A percentile compares a stretch with the other conserved stretches of the same genome.
phyloP scores from a whole-genome alignment of 2,329 filamentous ascomycete genomes.

The Talaromyces sp. region DNA sequence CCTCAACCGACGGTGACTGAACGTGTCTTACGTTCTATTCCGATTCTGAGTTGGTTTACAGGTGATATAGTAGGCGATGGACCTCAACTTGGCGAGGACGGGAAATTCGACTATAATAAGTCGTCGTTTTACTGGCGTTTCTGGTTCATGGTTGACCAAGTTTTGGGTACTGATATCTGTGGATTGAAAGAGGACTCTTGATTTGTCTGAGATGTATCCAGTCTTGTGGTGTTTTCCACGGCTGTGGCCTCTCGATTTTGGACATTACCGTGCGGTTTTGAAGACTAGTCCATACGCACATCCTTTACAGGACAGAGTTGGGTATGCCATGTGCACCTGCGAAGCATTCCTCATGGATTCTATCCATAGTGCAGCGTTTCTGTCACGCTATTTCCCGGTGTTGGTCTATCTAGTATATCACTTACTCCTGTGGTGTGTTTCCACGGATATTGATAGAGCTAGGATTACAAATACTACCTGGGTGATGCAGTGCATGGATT shows the following conservation, averaged over 20 bases:
- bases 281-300: not conserved
- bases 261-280: too few relatives aligned
- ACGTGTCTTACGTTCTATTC: constrained; percentile 60
- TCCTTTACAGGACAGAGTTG: not conserved
- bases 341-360: not conserved
- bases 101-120: constrained; percentile 62
- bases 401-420: not conserved
- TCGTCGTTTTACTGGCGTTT: constrained; percentile 58
- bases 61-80: constrained; percentile 47
- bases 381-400: not conserved
- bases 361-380: not conserved
- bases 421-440: not conserved
- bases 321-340: not conserved
- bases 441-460: not conserved
- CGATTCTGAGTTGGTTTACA: constrained; percentile 67
- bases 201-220: not conserved
- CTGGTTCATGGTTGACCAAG: constrained; percentile 53
- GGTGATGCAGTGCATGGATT: not conserved
- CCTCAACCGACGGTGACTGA: constrained; percentile 63
- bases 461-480: not conserved
- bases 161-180: constrained; percentile 58
- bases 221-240: too few relatives aligned
- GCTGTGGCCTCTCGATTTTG: too few relatives aligned
- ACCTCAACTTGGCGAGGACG: constrained; percentile 42
- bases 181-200: constrained; percentile 51